Evolutionary conservation across 306 rosid species (phyloP), one percentile per base, ranked within the genome.

Genomic region (Neltuma alba): DNA sequence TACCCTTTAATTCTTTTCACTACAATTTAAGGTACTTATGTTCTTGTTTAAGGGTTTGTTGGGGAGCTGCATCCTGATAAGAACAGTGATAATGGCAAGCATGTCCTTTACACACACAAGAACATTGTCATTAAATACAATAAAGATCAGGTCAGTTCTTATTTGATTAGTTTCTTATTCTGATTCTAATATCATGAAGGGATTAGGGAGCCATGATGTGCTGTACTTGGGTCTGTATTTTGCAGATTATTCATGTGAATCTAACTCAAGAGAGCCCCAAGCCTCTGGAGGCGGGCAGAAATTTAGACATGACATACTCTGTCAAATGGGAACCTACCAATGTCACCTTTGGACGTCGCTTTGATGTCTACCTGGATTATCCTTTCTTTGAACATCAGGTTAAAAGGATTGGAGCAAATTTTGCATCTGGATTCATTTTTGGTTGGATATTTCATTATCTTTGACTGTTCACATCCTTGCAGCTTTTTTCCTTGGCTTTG

Each of bases 371-470:
- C 80, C 80, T 96, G 90, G 99, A 96, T 82, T 91, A 96, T 77
- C 99, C 99, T 3, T 96, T 96, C 83, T 96, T 96, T 70, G 99
- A 96, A 90, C 98, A 93, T 82, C 99, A 96, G 95, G 99, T 96
- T 82, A 79, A 80, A 70, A 67, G 63, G 41, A 67, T 33, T 41
- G 67, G 61, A 63, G 62, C 63, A 12, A 58, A 65, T 45, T 66
- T 80, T 74, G 61, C 72, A 23, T 44, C 64, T 79, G 48, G 72
- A 75, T 78, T 55, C 77, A 61, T 20, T 58, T 58, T 63, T 44
- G 69, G 72, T 78, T 23, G 33, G 74, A 60, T 52, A 36, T 50
- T 37, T 72, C 62, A 38, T 36, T 61, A 18, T 60, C n/a, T 58
- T 12, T 6, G 20, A 28, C 20, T 13, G 38, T 28, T 28, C 66